Evolutionary conservation across 2,329 filamentous ascomycete species (phyloP), one percentile per base, ranked within the genome.

Genomic region (Monosporascus sp.): DNA sequence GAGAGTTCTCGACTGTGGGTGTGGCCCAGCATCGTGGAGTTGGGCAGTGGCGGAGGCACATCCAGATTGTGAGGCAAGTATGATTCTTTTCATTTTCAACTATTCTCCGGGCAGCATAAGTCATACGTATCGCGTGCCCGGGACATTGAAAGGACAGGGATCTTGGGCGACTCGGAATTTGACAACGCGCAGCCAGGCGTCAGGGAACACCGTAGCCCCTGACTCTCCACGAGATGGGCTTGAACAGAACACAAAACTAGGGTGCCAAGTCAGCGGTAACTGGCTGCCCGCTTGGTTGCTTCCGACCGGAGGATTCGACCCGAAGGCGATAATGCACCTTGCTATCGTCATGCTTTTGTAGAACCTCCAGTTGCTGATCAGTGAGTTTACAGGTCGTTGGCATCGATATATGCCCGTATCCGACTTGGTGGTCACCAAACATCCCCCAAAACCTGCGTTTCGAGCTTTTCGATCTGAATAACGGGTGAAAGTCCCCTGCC

Each of bases 391-490:
- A 90, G 87, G 85, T 90, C 9, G 76, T 86, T 58, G 87, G 84
- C 9, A 78, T 90, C 63, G 88, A 91, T 65, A 82, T 90, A 58
- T 86, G 84, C 61, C 86, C 87, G 26, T 82, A 84, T 86, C 5
- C 43, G n/a, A 19, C 43, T 46, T 46, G 43, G 43, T 46, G 43
- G 43, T 46, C 43, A n/a, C 43, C 43, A 46, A n/a, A 1, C 17
- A 46, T 27, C 14, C 43, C 43, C 22, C 22, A 27, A 5, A 91
- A 91, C 63, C 70, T 91, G 52, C 84, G 86, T 63, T 75, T 90
- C 52, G 85, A 90, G 68, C 78, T 89, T 51, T 87, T 89, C 62
- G 85, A 91, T 63, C 71, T 91, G 43, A 91, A 91, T 64, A 76
- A 78, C 62, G 75, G 78, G 82, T 81, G 68, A 70, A 74, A 50